phyloP scores from a whole-genome alignment of 1,284 basidiomycete species.

The Rhodotorula sp. region DNA sequence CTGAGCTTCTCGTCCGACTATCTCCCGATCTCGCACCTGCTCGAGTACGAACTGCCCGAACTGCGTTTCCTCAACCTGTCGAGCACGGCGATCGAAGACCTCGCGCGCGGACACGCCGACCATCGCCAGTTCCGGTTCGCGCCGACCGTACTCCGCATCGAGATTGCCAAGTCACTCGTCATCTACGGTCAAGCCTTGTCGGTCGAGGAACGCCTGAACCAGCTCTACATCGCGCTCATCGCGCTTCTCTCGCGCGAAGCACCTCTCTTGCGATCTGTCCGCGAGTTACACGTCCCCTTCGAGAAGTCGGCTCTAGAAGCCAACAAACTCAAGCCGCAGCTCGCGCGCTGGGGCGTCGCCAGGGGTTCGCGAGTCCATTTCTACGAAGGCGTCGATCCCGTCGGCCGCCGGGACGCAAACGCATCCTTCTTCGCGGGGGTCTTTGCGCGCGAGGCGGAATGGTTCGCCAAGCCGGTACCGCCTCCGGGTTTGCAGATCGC shows the following conservation, averaged over 20 bases:
- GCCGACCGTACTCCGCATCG: background rate
- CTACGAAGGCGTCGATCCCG: background rate
- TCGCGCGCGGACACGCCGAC: background rate
- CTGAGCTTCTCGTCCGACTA: background rate
- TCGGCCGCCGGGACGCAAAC: background rate
- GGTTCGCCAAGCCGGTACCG: background rate
- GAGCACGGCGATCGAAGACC: background rate
- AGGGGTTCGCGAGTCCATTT: background rate
- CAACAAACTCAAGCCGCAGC: background rate
- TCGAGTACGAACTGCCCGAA: background rate
- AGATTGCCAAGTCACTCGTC: background rate
- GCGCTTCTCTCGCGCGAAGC: background rate
- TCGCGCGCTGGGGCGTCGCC: background rate
- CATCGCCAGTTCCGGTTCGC: background rate
- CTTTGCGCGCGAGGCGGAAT: background rate
- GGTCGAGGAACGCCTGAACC: background rate
- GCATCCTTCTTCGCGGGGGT: background rate
- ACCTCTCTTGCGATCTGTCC: background rate
- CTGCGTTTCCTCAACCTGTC: constrained; percentile 3
- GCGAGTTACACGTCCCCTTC: background rate
- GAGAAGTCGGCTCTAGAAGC: background rate
- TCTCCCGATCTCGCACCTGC: background rate
- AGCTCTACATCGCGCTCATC: background rate
- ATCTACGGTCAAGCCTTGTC: background rate
- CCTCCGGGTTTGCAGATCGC: no score